Evolutionary conservation across 176 grass and related monocot species (phyloP).

Genomic region (Aegilops sharonensis): DNA sequence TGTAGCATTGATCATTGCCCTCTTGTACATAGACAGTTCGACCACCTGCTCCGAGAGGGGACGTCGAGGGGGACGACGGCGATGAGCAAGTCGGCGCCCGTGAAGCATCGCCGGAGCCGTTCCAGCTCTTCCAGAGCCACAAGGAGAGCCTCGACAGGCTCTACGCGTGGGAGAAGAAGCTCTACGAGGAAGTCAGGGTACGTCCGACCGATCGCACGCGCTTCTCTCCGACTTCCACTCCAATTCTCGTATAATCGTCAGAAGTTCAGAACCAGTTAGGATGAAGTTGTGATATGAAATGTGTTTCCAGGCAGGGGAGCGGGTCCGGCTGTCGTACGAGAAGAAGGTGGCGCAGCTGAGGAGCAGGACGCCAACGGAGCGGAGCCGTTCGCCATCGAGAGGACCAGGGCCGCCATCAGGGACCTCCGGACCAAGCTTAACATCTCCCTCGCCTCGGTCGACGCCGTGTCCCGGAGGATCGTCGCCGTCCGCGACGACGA

Average conservation of each 20-base stretch:
- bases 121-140: constrained; percentile 77
- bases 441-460: constrained; percentile 69
- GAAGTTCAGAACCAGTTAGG: not conserved
- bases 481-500: constrained; percentile 66
- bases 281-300: not conserved
- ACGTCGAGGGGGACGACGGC: not conserved
- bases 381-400: constrained; percentile 64
- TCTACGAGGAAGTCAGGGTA: constrained; percentile 92
- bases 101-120: constrained; percentile 59
- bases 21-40: constrained; percentile 43
- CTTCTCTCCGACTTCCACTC: not conserved
- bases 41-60: constrained; percentile 23
- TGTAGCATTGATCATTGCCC: constrained; percentile 7
- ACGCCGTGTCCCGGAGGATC: constrained; percentile 64
- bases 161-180: constrained; percentile 87
- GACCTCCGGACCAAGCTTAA: constrained; percentile 70
- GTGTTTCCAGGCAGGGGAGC: constrained; percentile 57
- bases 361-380: constrained; percentile 80
- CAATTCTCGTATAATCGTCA: not conserved
- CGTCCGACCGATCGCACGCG: not conserved
- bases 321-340: constrained; percentile 58
- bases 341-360: constrained; percentile 72
- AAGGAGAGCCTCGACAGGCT: constrained; percentile 79
- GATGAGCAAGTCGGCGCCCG: constrained; percentile 30
- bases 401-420: constrained; percentile 66